Conservation (phyloP, 768 basidiomycete species). For the Butyriboletus loyo region DNA sequence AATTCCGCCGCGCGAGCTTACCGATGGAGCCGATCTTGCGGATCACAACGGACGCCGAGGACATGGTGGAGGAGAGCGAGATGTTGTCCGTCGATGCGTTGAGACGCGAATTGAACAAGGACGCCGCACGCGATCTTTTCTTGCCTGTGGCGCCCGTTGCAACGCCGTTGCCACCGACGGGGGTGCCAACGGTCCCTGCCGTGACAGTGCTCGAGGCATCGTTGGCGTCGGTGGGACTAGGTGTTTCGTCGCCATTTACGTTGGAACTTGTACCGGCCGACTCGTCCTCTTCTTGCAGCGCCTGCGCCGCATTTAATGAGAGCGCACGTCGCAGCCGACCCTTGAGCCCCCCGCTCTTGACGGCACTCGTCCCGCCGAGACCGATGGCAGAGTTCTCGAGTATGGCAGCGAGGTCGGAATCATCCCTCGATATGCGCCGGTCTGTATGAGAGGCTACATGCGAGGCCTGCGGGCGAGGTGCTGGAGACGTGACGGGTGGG, state of each 20-base stretch:
- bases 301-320: slow-evolving; percentile 56
- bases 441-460: slow-evolving; percentile 56
- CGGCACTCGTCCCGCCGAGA: slow-evolving; percentile 28
- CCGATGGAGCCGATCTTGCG: slow-evolving; percentile 91
- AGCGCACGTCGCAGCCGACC: slow-evolving; percentile 72
- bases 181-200: slow-evolving; percentile 32
- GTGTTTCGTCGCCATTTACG: slow-evolving; percentile 32
- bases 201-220: slow-evolving; percentile 37
- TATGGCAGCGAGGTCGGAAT: slow-evolving; percentile 64
- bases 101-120: slow-evolving; percentile 83
- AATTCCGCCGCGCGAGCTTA: slow-evolving; percentile 84
- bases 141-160: slow-evolving; percentile 40
- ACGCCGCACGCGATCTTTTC: slow-evolving; percentile 69
- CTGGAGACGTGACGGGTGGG: slow-evolving; percentile 9
- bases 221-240: slow-evolving; percentile 22
- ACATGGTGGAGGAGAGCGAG: slow-evolving; percentile 90
- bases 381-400: slow-evolving; percentile 41
- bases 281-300: slow-evolving; percentile 49
- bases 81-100: slow-evolving; percentile 94
- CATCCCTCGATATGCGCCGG: slow-evolving; percentile 75
- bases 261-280: slow-evolving; percentile 9
- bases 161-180: slow-evolving; percentile 12
- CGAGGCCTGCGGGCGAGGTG: slow-evolving; percentile 26
- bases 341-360: slow-evolving; percentile 71
- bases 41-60: slow-evolving; percentile 93